Conservation (phyloP, 2,329 filamentous ascomycete genomes). For the Raffaelea arxii region DNA sequence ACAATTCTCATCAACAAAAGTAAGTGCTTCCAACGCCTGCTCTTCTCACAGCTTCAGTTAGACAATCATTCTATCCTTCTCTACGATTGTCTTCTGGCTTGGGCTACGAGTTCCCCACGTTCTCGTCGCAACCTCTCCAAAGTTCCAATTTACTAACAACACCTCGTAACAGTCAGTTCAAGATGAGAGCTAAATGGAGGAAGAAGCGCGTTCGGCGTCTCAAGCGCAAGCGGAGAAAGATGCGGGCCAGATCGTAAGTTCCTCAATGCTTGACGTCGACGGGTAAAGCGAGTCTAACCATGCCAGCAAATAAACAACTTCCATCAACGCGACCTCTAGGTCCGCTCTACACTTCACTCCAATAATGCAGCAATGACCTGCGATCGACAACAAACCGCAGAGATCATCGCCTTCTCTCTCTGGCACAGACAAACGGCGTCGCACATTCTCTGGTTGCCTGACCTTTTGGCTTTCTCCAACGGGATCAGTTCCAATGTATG, state of each 20-base stretch:
- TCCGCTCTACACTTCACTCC: slow-evolving; percentile 7
- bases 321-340: slow-evolving; percentile 2
- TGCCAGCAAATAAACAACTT: slow-evolving; percentile 7
- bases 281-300: background rate
- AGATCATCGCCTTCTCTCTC: background rate
- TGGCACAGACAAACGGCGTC: background rate
- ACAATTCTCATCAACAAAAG: too few species aligned
- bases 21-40: too few species aligned
- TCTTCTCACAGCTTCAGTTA: too few species aligned
- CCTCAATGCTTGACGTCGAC: background rate
- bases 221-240: slow-evolving; percentile 99
- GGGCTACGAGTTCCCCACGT: too few species aligned
- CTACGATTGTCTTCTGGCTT: too few species aligned
- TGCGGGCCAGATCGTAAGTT: slow-evolving; percentile 89
- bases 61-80: too few species aligned
- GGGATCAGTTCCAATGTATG: background rate
- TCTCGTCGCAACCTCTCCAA: too few species aligned
- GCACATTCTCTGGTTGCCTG: background rate
- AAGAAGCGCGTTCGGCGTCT: slow-evolving; percentile 99
- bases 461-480: background rate
- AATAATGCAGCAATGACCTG: background rate
- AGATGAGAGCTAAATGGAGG: slow-evolving; percentile 97
- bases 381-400: background rate
- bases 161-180: slow-evolving; percentile 28
- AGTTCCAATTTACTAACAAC: too few species aligned